Conservation (phyloP, 805 yeast genomes). For the Zygosaccharomyces bailii region DNA sequence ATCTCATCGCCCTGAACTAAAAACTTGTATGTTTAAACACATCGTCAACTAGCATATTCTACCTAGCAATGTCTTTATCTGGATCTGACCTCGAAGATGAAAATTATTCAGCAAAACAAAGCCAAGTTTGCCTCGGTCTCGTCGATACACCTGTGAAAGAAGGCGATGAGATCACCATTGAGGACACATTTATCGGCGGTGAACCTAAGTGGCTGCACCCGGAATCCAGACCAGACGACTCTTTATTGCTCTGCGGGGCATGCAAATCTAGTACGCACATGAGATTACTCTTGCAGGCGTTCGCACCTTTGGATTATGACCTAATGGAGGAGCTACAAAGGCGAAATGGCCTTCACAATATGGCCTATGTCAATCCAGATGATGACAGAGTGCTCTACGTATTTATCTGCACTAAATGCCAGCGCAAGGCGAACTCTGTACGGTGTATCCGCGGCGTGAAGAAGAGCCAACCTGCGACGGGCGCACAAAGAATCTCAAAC, state of each 20-base stretch:
- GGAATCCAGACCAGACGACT: conserved; percentile 52
- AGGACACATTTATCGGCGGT: conserved; percentile 84
- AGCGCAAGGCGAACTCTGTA: conserved; percentile 64
- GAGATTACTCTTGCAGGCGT: conserved; percentile 74
- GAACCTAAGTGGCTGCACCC: conserved; percentile 66
- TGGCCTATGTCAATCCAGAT: conserved; percentile 41
- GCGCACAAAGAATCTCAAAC: conserved; percentile 42
- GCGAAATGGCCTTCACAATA: conserved; percentile 11
- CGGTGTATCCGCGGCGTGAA: conserved; percentile 74
- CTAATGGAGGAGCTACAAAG: conserved; percentile 25
- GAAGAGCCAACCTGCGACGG: conserved; percentile 49
- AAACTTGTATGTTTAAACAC: no score
- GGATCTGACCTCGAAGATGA: conserved; percentile 29
- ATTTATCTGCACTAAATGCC: conserved; percentile 73
- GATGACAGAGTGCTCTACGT: conserved; percentile 83
- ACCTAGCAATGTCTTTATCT: conserved; percentile 4
- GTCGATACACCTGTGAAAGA: conserved; percentile 57
- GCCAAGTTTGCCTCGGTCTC: conserved; percentile 56
- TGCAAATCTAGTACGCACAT: conserved; percentile 51
- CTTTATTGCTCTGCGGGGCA: conserved; percentile 56
- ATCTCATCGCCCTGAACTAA: conserved; percentile 7
- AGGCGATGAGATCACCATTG: conserved; percentile 44
- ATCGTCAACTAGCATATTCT: neutral
- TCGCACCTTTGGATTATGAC: conserved; percentile 62
- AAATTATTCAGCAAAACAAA: conserved; percentile 16